Evolutionary conservation across 1,139 yeast genomes (phyloP).

Genomic region (Geotrichum phurueaensis): DNA sequence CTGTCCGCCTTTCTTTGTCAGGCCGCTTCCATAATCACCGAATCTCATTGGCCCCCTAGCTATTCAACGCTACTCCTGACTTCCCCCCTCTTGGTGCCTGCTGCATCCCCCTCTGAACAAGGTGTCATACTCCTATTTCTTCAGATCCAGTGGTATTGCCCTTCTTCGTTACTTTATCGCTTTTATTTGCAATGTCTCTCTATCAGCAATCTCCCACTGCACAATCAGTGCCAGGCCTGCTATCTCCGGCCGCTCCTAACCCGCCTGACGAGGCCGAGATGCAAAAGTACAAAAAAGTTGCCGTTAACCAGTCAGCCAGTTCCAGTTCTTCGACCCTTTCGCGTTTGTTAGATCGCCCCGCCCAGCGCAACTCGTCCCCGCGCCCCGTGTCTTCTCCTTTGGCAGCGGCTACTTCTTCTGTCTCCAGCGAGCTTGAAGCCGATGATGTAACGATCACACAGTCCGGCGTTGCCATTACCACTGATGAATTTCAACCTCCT

Average conservation of each 20-base stretch:
- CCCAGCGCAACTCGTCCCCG: constrained; percentile 3
- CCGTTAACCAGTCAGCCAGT: constrained; percentile 14
- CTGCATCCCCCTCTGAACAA: background rate
- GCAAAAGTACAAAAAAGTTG: constrained; percentile 17
- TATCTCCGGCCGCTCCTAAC: background rate
- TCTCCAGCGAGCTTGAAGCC: background rate
- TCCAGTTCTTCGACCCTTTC: constrained; percentile 19
- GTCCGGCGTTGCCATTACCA: background rate
- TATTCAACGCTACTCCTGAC: background rate
- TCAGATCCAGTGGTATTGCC: background rate
- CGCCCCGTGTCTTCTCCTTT: background rate
- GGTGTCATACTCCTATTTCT: background rate
- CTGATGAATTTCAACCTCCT: background rate
- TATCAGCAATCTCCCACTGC: background rate
- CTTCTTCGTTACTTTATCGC: background rate
- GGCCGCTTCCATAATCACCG: background rate
- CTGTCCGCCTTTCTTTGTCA: background rate
- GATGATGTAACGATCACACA: background rate
- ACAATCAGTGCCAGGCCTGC: background rate
- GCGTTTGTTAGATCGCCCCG: constrained; percentile 14
- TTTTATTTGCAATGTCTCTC: background rate
- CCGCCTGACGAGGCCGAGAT: background rate
- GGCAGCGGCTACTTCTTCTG: constrained; percentile 2
- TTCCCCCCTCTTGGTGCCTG: background rate
- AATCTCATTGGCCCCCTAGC: background rate